Evolutionary conservation across 1,139 yeast genomes (phyloP).

Genomic region (Candida tropicalis): DNA sequence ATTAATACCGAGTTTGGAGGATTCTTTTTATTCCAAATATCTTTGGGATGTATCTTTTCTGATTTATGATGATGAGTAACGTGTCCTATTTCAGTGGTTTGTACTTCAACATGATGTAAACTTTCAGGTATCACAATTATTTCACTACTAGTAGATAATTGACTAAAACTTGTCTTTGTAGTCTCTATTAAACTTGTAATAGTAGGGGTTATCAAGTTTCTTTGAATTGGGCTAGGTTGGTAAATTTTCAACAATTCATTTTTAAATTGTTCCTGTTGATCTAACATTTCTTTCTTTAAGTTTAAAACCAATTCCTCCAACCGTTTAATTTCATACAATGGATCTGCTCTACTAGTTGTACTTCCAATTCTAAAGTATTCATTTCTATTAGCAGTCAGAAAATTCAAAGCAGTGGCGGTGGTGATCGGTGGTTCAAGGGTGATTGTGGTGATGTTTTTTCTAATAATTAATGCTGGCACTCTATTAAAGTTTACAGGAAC

Average conservation of each 20-base stretch:
- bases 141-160: too few relatives aligned
- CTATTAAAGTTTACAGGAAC: conserved; percentile 15
- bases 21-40: conserved; percentile 22
- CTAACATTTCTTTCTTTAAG: conserved; percentile 13
- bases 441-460: background rate
- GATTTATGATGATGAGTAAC: background rate
- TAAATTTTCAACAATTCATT: conserved; percentile 10
- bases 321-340: conserved; percentile 14
- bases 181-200: background rate
- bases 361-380: too few relatives aligned
- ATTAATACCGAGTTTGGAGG: conserved; percentile 28
- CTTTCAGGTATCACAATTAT: too few relatives aligned
- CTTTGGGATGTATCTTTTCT: conserved; percentile 18
- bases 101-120: too few relatives aligned
- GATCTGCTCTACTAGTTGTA: background rate
- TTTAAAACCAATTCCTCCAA: conserved; percentile 13
- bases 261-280: conserved; percentile 12
- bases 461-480: conserved; percentile 6
- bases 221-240: background rate
- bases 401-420: background rate
- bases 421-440: background rate
- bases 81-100: too few relatives aligned
- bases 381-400: background rate
- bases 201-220: background rate
- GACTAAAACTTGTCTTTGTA: background rate